Evolutionary conservation across 768 basidiomycete genomes (phyloP).

Genomic region (Atractiella rhizophila): DNA sequence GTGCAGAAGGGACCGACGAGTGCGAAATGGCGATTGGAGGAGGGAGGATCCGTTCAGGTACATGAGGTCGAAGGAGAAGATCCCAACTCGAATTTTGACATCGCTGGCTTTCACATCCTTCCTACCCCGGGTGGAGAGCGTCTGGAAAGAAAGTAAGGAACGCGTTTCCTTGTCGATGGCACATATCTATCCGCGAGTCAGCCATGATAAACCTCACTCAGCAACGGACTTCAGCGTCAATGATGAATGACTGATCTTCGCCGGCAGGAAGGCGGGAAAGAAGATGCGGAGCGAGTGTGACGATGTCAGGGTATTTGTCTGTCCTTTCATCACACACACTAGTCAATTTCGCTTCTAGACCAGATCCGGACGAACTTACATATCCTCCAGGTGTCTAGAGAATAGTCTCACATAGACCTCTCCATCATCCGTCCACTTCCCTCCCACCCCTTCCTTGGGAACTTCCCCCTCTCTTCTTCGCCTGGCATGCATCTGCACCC

Average conservation of each 20-base stretch:
- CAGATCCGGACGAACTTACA: not conserved
- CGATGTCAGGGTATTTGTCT: constrained; percentile 30
- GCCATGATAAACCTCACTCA: not conserved
- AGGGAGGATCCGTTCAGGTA: constrained; percentile 56
- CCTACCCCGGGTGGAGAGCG: constrained; percentile 55
- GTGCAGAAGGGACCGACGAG: constrained; percentile 41
- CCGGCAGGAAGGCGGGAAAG: not conserved
- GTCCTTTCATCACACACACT: constrained; percentile 34
- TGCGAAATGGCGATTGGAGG: constrained; percentile 41
- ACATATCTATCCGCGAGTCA: constrained; percentile 23
- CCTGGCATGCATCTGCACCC: constrained; percentile 36
- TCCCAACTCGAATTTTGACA: constrained; percentile 51
- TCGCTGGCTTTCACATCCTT: constrained; percentile 54
- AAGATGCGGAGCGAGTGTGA: not conserved
- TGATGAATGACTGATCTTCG: constrained; percentile 28
- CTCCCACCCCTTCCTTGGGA: constrained; percentile 11
- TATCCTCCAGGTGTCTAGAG: constrained; percentile 63
- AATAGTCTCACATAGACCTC: constrained; percentile 39
- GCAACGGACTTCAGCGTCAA: constrained; percentile 45
- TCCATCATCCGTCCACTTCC: constrained; percentile 17
- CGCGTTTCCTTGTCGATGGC: constrained; percentile 44
- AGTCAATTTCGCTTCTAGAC: not conserved
- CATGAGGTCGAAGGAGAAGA: constrained; percentile 76
- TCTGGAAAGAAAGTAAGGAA: constrained; percentile 53
- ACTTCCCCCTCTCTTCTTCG: constrained; percentile 28